A percentile compares a stretch with the other conserved stretches of the same genome.
These are phyloP conservation scores for Penicillium griseofulvum DNA, from an alignment of 2,329 filamentous ascomycete genomes.

Conservation along the genomic window DNA sequence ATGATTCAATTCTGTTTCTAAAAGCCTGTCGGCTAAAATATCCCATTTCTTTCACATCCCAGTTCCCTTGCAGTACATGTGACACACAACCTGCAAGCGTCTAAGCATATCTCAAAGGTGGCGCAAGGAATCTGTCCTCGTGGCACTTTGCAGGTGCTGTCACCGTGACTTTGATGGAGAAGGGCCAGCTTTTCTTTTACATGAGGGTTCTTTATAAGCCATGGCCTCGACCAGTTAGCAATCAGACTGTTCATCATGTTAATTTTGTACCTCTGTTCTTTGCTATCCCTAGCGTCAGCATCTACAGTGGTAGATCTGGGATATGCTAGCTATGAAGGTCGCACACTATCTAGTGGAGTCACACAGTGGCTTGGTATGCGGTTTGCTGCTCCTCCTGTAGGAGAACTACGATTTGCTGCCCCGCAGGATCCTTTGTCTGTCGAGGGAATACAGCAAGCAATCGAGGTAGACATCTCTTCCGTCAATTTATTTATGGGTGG, in stretches of 20 bases:
- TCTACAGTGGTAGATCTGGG: constrained; percentile 56
- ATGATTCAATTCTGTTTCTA: no score
- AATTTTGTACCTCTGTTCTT: constrained; percentile 14
- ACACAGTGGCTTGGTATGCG: constrained; percentile 72
- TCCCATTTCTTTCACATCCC: neutral
- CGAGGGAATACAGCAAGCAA: constrained; percentile 52
- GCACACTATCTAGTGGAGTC: constrained; percentile 55
- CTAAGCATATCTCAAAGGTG: neutral
- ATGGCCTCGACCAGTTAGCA: constrained; percentile 4
- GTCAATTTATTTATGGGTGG: neutral
- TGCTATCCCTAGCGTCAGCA: constrained; percentile 21
- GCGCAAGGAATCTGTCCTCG: neutral
- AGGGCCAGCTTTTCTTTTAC: neutral
- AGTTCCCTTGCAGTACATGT: neutral
- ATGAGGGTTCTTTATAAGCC: neutral
- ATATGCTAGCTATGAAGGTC: constrained; percentile 66
- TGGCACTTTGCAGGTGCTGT: neutral
- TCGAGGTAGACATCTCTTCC: constrained; percentile 44
- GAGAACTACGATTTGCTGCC: constrained; percentile 63
- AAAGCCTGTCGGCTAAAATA: no score
- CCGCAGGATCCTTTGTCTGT: constrained; percentile 60
- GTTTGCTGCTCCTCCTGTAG: constrained; percentile 68
- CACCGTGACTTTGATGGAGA: neutral
- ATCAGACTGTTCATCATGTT: constrained; percentile 10
- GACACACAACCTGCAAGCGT: constrained; percentile 2